Evolutionary conservation across 2,329 filamentous ascomycete species (phyloP).

Genomic region (Tolypocladium paradoxum): DNA sequence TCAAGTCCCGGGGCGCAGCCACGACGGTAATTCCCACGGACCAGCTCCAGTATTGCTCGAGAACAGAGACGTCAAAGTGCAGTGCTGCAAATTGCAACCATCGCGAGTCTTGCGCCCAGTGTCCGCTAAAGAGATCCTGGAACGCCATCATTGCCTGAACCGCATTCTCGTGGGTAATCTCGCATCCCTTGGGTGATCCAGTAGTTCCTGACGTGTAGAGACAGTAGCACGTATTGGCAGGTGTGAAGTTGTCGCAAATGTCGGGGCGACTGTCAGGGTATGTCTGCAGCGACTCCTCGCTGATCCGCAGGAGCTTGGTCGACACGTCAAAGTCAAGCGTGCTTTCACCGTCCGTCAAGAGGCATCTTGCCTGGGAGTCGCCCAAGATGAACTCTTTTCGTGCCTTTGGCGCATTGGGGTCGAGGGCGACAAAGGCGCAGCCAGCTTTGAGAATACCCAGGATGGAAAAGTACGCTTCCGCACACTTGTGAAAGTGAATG

Average conservation of each 20-base stretch:
- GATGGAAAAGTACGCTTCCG: constrained; percentile 74
- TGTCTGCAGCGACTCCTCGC: constrained; percentile 18
- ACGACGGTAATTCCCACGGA: constrained; percentile 78
- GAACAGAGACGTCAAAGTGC: constrained; percentile 86
- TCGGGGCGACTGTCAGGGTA: constrained; percentile 7
- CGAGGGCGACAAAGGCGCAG: constrained; percentile 70
- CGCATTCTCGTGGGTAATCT: constrained; percentile 79
- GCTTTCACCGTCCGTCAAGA: constrained; percentile 42
- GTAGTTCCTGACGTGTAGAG: constrained; percentile 85
- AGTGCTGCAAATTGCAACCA: constrained; percentile 93
- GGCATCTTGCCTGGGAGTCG: constrained; percentile 56
- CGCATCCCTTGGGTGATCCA: constrained; percentile 76
- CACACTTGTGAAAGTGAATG: constrained; percentile 75
- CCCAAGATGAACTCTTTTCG: constrained; percentile 68
- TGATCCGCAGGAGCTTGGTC: constrained; percentile 21
- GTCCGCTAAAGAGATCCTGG: constrained; percentile 61
- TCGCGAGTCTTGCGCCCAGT: constrained; percentile 63
- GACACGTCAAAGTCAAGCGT: constrained; percentile 21
- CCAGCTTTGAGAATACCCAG: constrained; percentile 75
- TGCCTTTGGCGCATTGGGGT: constrained; percentile 59
- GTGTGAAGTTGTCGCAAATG: constrained; percentile 10
- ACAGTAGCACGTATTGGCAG: constrained; percentile 61
- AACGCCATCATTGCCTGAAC: constrained; percentile 88
- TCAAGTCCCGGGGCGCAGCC: constrained; percentile 69
- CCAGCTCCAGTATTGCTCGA: constrained; percentile 96